A percentile compares a stretch with the other conserved stretches of the same genome.
These are phyloP conservation scores for Dothideomycetes sp. DNA, from an alignment of 2,329 filamentous ascomycete species.

Conservation along the genomic window DNA sequence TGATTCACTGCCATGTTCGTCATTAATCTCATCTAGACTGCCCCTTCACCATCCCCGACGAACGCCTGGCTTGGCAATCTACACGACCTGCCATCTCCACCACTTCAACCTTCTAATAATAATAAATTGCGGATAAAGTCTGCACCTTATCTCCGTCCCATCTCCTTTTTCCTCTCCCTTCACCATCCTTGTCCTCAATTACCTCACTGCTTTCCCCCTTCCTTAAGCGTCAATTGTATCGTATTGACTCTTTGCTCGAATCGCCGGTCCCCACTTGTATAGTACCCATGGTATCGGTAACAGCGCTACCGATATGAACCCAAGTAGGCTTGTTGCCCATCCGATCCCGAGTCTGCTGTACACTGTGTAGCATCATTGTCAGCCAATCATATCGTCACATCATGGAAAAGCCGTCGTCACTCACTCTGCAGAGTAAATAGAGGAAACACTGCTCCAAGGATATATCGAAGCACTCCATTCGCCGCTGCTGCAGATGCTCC, in stretches of 20 bases:
- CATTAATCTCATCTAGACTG: too few relatives aligned
- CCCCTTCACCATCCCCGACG: too few relatives aligned
- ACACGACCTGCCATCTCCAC: too few relatives aligned
- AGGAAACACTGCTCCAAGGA: constrained; percentile 46
- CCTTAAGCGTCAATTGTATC: background rate
- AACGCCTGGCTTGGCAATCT: too few relatives aligned
- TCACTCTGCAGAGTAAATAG: constrained; percentile 49
- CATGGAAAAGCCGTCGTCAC: too few relatives aligned
- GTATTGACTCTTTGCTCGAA: background rate
- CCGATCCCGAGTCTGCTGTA: constrained; percentile 27
- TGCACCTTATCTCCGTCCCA: too few relatives aligned
- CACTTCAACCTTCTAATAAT: too few relatives aligned
- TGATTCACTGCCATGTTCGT: too few relatives aligned
- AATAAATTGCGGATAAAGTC: too few relatives aligned
- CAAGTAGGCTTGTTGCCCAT: constrained; percentile 32
- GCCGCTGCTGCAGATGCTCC: constrained; percentile 50
- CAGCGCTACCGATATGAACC: constrained; percentile 27
- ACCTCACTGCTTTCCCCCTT: too few relatives aligned
- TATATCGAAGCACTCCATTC: constrained; percentile 47
- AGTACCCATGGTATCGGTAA: constrained; percentile 27
- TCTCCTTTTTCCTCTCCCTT: too few relatives aligned
- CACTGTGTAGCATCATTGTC: constrained; percentile 17
- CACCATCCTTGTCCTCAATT: too few relatives aligned
- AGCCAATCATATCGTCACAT: constrained; percentile 9
- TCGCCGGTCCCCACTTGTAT: constrained; percentile 11